Evolutionary conservation across 805 yeast species (phyloP).

Genomic region (Wickerhamomyces pijperi): DNA sequence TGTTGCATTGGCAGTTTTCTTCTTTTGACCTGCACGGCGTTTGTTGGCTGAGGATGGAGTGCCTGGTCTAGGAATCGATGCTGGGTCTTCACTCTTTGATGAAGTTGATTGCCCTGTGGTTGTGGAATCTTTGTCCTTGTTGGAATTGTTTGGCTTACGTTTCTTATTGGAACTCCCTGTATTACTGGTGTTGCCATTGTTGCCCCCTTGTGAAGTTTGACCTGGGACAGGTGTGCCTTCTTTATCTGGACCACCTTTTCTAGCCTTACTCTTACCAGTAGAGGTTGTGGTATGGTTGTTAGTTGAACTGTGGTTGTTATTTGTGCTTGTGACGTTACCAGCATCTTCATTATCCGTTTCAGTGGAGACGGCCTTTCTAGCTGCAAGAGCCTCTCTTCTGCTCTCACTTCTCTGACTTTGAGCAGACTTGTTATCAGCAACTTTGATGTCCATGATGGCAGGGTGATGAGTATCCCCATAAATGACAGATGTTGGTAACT

Average conservation of each 20-base stretch:
- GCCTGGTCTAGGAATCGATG: conserved; percentile 10
- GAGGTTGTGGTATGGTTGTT: conserved; percentile 1
- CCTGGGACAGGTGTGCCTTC: conserved; percentile 15
- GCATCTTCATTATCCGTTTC: conserved; percentile 16
- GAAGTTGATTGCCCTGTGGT: background rate
- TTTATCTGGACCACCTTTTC: conserved; percentile 13
- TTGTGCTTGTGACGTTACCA: conserved; percentile 4
- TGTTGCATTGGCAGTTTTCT: conserved; percentile 8
- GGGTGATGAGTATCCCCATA: conserved; percentile 82
- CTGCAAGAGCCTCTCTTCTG: conserved; percentile 88
- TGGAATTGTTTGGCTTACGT: conserved; percentile 11
- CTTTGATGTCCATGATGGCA: conserved; percentile 57
- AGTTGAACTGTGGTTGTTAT: conserved; percentile 1
- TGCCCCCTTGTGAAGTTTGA: background rate
- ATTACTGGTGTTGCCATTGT: background rate
- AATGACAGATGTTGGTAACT: conserved; percentile 71
- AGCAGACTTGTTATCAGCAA: conserved; percentile 44
- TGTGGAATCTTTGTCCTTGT: conserved; percentile 1
- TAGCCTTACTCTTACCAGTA: conserved; percentile 6
- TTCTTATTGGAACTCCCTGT: conserved; percentile 10
- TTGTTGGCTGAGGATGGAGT: conserved; percentile 11
- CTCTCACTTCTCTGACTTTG: conserved; percentile 75
- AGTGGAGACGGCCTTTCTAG: conserved; percentile 48
- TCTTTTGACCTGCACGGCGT: conserved; percentile 10
- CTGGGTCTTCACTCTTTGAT: conserved; percentile 2